These are phyloP conservation scores for Curvularia spicifera DNA, from an alignment of 2,329 filamentous ascomycete genomes.

Conservation along the genomic window DNA sequence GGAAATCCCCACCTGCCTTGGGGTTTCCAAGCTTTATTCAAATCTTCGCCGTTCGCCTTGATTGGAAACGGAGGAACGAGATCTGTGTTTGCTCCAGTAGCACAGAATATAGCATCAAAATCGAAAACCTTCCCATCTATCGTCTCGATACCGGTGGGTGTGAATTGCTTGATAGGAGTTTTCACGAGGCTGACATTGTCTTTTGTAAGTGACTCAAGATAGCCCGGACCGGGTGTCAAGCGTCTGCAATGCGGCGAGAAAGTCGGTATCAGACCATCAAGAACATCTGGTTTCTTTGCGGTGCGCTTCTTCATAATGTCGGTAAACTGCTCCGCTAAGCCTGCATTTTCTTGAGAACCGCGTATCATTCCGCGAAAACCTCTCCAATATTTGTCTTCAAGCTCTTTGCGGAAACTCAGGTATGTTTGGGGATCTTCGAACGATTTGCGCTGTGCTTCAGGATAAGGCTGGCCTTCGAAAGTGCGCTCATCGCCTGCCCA, in stretches of 20 bases:
- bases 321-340: constrained; percentile 40
- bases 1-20: constrained; percentile 66
- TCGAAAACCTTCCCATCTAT: constrained; percentile 48
- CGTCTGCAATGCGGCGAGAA: constrained; percentile 44
- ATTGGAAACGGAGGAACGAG: constrained; percentile 65
- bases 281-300: constrained; percentile 50
- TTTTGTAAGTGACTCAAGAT: constrained; percentile 52
- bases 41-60: constrained; percentile 60
- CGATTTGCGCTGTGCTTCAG: constrained; percentile 60
- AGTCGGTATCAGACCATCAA: constrained; percentile 53
- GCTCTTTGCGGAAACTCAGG: constrained; percentile 53
- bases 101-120: constrained; percentile 62
- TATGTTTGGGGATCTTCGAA: constrained; percentile 69
- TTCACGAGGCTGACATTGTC: constrained; percentile 52
- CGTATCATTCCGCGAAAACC: constrained; percentile 51
- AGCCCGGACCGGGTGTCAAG: constrained; percentile 46
- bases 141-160: constrained; percentile 48
- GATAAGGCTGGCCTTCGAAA: constrained; percentile 52
- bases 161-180: constrained; percentile 50
- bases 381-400: constrained; percentile 66
- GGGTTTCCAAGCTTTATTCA: constrained; percentile 63
- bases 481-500: constrained; percentile 58
- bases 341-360: constrained; percentile 44
- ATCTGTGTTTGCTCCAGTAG: constrained; percentile 67
- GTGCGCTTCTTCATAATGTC: constrained; percentile 49